Conservation (phyloP, 495 filamentous ascomycete genomes). For the Talaromyces thailandensis region DNA sequence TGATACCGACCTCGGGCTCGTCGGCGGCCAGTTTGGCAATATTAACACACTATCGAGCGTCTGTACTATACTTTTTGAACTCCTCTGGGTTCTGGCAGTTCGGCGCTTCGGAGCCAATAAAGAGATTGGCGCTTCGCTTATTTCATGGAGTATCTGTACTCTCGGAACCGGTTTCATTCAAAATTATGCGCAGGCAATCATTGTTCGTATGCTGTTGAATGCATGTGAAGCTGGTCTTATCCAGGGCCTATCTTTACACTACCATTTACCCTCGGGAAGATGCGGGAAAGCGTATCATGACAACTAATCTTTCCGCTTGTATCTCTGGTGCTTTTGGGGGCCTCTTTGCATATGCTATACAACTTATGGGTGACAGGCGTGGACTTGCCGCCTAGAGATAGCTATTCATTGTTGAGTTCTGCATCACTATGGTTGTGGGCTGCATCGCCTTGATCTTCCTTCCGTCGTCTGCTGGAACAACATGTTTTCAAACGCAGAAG, state of each 20-base stretch:
- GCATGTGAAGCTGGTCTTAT: slow-evolving; percentile 1
- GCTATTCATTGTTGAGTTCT: slow-evolving; percentile 5
- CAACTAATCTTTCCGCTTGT: slow-evolving; percentile 1
- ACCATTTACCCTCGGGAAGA: slow-evolving; percentile 1
- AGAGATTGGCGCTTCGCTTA: slow-evolving; percentile 11
- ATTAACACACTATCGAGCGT: slow-evolving; percentile 1
- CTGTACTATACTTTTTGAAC: neutral
- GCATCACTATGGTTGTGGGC: neutral
- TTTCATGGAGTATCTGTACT: slow-evolving; percentile 13
- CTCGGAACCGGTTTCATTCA: slow-evolving; percentile 3
- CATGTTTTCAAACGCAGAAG: neutral
- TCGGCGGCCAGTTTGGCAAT: neutral
- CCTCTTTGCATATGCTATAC: slow-evolving; percentile 3
- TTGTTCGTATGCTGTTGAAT: slow-evolving; percentile 1
- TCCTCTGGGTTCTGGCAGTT: slow-evolving; percentile 1
- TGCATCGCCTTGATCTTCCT: slow-evolving; percentile 99
- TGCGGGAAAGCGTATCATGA: slow-evolving; percentile 6
- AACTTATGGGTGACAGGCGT: neutral
- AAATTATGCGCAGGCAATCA: slow-evolving; percentile 1
- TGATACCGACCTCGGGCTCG: neutral
- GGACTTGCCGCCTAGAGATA: slow-evolving; percentile 2
- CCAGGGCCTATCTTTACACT: neutral
- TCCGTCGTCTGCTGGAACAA: slow-evolving; percentile 49
- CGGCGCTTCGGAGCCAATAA: slow-evolving; percentile 2
- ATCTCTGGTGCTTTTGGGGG: slow-evolving; percentile 1